Base-by-base conservation (phyloP, 306 rosid genomes). In the Abrus precatorius region DNA sequence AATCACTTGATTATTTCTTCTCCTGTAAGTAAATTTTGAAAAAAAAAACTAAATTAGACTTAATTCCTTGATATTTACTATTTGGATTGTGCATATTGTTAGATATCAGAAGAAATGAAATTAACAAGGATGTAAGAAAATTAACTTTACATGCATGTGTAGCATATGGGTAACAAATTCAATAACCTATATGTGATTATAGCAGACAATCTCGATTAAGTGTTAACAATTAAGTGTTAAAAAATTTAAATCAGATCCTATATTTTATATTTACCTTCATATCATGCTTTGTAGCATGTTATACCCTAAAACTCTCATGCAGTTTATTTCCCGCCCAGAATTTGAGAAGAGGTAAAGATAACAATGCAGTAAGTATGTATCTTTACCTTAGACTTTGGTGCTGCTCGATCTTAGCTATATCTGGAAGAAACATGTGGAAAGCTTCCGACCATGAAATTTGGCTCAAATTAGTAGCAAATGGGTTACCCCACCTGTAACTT, bases 391-490 rank as follows among this genome's bases (percentile, higher is more conserved):
- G 84, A 49, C 8, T 76, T 13, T 75, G 49, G 84, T 76, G 72
- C 3, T 85, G 78, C 28, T 87, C 70, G 75, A 87, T 78, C 9
- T 5, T 82, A 30, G 87, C 75, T 40, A 90, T 49, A 34, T 93
- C 88, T 7, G 65, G 64, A 56, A 89, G 65, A 77, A 90, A 69
- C 1, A 90, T 68, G 75, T 89, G 97, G 49, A 89, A 71, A 45
- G 95, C 91, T 88, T 93, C 98, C 10, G 91, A 90, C 97, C 98
- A 93, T 34, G 90, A 75, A 33, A 91, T 50, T 80, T 91, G 95
- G 0, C 7, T 68, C 1, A 80, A 49, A 73, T 76, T 74, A 30
- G 81, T 85, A 38, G 98, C 97, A 29, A 33, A 61, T 7, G 88
- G 85, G 54, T 90, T 93, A 1, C 97, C 98, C 95, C 92, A 91